Evolutionary conservation across 2,329 filamentous ascomycete species (phyloP), one percentile per base, ranked within the genome.

Genomic region (Diaporthe citriasiana): DNA sequence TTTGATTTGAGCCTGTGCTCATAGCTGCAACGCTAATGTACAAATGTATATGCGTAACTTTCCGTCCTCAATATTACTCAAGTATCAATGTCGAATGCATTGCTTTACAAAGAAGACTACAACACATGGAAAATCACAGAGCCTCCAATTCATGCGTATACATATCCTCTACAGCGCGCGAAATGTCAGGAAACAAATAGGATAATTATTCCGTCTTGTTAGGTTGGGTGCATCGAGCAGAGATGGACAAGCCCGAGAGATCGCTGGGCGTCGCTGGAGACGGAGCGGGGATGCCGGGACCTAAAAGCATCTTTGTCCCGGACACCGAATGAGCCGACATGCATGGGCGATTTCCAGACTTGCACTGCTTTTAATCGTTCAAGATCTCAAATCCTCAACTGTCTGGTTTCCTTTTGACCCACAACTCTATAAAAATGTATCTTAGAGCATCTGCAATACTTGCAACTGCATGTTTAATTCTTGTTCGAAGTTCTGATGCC

Each of bases 201-300:
- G 10, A 38, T 38, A 51, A 66, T 66, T 66, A 25, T 51, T 50
- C 63, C 27, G 45, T 51, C 30, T n/a, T 66, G 22, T 63, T 25
- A 35, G 19, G 17, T 38, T 50, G 45, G 42, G 6, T 51, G 1
- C 33, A 13, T 13, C 13, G 13, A 25, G 3, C 22, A 66, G 45
- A 38, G 50, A 19, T 35, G 33, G 5, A 7, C 6, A 51, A 30
- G 9, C 30, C 12, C 2, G n/a, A 38, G 2, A 13, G 13, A 19
- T 7, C 17, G 57, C 38, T 51, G 1, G 30, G 45, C 33, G 22
- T 50, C 4, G 27, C 1, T 27, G 45, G 22, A 27, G 22, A 66
- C 13, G 15, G n/a, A 27, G 63, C 63, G 63, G 63, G 63, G 63
- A 19, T 51, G 13, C 30, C 30, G 13, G 30, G 2, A 10, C 42